Evolutionary conservation across 108 stramenopile genomes (phyloP), one percentile per base, ranked within the genome.

Genomic region (Skeletonema costatum): DNA sequence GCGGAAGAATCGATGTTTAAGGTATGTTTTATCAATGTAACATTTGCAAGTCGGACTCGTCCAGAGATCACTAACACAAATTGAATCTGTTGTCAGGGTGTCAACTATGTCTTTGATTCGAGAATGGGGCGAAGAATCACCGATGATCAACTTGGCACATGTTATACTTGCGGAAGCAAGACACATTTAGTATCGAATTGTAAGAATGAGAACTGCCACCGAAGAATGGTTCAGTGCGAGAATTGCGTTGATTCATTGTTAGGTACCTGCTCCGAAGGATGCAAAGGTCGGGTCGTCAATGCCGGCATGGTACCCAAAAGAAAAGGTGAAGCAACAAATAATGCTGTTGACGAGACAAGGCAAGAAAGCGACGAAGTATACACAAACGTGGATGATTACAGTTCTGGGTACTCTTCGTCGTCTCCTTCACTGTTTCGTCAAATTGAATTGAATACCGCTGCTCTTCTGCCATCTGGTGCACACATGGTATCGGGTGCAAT

Each of bases 41-140:
- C 44, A n/a, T 3, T 46, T 46, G 44, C 44, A n/a, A 3, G 44
- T 11, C 11, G 16, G 16, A 46, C 14, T 12, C 44, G 16, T 11
- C 16, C 44, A 46, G 44, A 16, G 16, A 46, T 46, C 44, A 46
- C 44, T 46, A n/a, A 56, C 53, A 10, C 53, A 56, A n/a, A 6
- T 56, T 56, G 9, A 10, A 56, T 56, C 25, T 29, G 10, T 56
- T 25, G 21, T 48, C 19, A 94, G 70, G 98, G 98, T 16, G 87
- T 93, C 25, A 99, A 99, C 71, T 98, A 97, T 82, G 98, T 99
- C n/a, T 99, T 99, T 79, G 97, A 99, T 78, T 93, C 96, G 38
- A 81, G 98, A 66, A 78, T 99, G 83, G 98, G 97, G 31, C 87
- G 95, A 41, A 73, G 72, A 31, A 97, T 99, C 39, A 99, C 98